These are phyloP conservation scores for Chaetomium fimeti DNA, from an alignment of 495 filamentous ascomycete genomes.

Conservation along the genomic window DNA sequence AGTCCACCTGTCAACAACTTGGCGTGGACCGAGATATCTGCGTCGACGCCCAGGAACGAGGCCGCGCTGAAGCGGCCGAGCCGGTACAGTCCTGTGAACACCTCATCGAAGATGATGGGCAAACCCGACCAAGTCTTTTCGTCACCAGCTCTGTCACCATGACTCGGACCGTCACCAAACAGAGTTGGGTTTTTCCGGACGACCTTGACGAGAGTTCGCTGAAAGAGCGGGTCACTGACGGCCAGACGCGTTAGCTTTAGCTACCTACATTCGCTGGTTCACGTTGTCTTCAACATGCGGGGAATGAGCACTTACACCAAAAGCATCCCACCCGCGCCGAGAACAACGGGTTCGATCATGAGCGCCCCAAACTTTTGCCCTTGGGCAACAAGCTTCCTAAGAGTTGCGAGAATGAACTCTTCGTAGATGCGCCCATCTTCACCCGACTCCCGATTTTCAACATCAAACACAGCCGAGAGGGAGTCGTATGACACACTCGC, in stretches of 20 bases:
- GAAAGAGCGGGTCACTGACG: constrained; percentile 75
- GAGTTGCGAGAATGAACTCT: constrained; percentile 53
- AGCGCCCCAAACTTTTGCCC: constrained; percentile 69
- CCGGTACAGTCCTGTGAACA: constrained; percentile 78
- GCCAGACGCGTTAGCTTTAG: constrained; percentile 21
- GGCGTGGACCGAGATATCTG: constrained; percentile 73
- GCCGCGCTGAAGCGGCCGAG: constrained; percentile 64
- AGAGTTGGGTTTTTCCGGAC: constrained; percentile 57
- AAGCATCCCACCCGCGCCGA: constrained; percentile 77
- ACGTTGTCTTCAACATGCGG: neutral
- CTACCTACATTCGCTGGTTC: too few relatives aligned
- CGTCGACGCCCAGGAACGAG: constrained; percentile 61
- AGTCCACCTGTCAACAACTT: constrained; percentile 77
- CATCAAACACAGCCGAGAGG: constrained; percentile 61
- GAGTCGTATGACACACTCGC: constrained; percentile 41
- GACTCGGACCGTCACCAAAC: constrained; percentile 36
- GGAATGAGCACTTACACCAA: constrained; percentile 55
- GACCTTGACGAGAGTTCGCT: constrained; percentile 60
- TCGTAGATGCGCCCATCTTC: constrained; percentile 51
- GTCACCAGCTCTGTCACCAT: neutral
- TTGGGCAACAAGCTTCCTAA: constrained; percentile 50
- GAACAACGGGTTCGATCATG: constrained; percentile 70
- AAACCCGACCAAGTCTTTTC: constrained; percentile 60
- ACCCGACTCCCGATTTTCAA: constrained; percentile 47
- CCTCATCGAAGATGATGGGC: constrained; percentile 75